phyloP scores from a whole-genome alignment of 192 early-diverging fungal genomes.

The Chytriomyces sp. region DNA sequence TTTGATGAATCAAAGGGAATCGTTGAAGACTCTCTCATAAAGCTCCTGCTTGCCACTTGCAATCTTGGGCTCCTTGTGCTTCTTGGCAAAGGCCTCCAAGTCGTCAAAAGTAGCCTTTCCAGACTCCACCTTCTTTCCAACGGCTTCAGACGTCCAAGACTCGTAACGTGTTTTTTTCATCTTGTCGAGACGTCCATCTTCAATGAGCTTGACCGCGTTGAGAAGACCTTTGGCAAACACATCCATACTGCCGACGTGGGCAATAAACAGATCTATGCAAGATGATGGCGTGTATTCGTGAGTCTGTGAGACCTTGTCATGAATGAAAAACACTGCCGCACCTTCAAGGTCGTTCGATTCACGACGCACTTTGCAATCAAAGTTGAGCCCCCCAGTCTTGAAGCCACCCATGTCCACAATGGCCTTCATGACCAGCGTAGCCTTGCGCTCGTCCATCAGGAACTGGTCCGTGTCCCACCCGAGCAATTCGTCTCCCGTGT shows the following conservation, averaged over 20 bases:
- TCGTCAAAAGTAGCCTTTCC: conserved; percentile 29
- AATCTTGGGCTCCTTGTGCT: background rate
- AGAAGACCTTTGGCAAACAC: conserved; percentile 35
- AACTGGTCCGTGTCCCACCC: conserved; percentile 51
- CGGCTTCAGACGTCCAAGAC: conserved; percentile 14
- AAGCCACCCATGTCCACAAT: conserved; percentile 45
- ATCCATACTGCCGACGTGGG: conserved; percentile 40
- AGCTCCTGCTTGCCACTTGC: conserved; percentile 27
- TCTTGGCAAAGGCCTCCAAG: conserved; percentile 23
- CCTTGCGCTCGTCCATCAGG: conserved; percentile 40
- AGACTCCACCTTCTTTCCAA: conserved; percentile 14
- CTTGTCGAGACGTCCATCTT: conserved; percentile 26
- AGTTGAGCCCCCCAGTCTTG: conserved; percentile 44
- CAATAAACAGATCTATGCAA: conserved; percentile 40
- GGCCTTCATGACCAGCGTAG: conserved; percentile 42
- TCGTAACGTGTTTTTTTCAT: conserved; percentile 30
- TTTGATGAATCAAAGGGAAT: background rate
- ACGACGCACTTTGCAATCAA: conserved; percentile 47
- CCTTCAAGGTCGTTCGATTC: conserved; percentile 43
- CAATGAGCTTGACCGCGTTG: conserved; percentile 28
- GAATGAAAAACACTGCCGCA: conserved; percentile 2
- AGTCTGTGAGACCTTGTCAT: background rate
- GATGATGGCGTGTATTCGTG: too few relatives aligned
- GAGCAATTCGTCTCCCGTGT: conserved; percentile 41
- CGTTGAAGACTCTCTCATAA: conserved; percentile 27